phyloP scores from a whole-genome alignment of 2,329 filamentous ascomycete genomes.

The Xylariaceae sp. region DNA sequence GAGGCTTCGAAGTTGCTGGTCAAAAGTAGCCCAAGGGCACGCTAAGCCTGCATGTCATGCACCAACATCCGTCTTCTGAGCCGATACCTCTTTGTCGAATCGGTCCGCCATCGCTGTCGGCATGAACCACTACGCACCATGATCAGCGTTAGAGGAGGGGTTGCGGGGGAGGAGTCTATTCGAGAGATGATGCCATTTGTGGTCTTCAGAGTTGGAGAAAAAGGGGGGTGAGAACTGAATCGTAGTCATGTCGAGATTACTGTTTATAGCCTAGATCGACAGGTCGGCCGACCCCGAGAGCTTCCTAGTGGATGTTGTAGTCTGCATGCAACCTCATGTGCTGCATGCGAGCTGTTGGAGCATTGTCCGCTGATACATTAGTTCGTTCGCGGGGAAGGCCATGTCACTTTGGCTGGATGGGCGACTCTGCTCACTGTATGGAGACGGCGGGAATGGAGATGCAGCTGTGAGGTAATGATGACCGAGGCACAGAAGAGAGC shows the following conservation, averaged over 20 bases:
- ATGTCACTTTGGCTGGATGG: not conserved
- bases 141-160: not conserved
- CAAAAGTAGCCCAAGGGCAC: not conserved
- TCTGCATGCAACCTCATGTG: no score
- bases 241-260: not conserved
- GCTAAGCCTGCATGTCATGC: not conserved
- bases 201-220: not conserved
- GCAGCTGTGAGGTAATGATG: no score
- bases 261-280: not conserved
- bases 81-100: not conserved
- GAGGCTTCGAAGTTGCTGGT: no score
- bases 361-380: not conserved
- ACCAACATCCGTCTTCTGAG: no score
- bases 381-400: not conserved
- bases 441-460: not conserved
- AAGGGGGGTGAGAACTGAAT: no score
- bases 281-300: not conserved
- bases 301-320: no score
- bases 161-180: not conserved
- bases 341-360: not conserved
- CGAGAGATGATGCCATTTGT: not conserved
- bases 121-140: not conserved
- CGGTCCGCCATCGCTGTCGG: not conserved
- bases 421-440: not conserved
- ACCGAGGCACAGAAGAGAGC: no score